Percentiles rank a stretch among this genome's conserved stretches.
These are phyloP conservation scores for Hanseniaspora nectarophila DNA, from an alignment of 805 yeast species.

Conservation along the genomic window DNA sequence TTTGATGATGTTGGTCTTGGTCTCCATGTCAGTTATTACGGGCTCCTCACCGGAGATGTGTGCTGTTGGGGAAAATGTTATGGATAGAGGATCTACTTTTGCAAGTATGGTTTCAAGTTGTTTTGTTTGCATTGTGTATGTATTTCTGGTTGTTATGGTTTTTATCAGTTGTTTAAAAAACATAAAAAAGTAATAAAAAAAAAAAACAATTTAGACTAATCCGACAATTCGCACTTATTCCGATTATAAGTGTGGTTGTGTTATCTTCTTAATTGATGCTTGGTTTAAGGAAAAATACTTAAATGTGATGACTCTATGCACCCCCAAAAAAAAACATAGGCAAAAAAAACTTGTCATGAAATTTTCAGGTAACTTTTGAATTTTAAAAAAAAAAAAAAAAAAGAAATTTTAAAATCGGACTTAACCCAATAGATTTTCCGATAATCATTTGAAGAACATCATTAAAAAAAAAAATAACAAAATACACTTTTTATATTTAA, in stretches of 20 bases:
- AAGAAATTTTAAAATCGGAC: background rate
- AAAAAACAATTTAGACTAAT: background rate
- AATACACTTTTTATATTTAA: no score
- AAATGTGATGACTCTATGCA: background rate
- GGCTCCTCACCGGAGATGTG: conserved; percentile 34
- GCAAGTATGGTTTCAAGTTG: conserved; percentile 35
- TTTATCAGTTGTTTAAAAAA: background rate
- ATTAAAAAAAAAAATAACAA: no score
- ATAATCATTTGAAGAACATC: no score
- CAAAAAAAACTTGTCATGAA: no score
- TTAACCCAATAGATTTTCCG: no score
- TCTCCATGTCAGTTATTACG: conserved; percentile 39
- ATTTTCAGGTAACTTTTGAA: no score
- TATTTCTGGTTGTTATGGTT: background rate
- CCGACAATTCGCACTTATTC: no score
- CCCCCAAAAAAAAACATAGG: no score
- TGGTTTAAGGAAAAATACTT: no score
- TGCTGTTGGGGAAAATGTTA: conserved; percentile 33
- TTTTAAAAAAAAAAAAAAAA: background rate
- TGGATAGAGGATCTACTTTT: conserved; percentile 43
- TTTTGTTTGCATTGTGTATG: background rate
- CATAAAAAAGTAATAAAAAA: no score
- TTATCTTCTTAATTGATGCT: no score
- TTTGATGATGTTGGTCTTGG: conserved; percentile 37
- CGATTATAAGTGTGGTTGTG: no score